A percentile compares a stretch with the other conserved stretches of the same genome.
Evolutionary conservation across 148 eudicot species (phyloP).

Genomic region (Silene uniflora): DNA sequence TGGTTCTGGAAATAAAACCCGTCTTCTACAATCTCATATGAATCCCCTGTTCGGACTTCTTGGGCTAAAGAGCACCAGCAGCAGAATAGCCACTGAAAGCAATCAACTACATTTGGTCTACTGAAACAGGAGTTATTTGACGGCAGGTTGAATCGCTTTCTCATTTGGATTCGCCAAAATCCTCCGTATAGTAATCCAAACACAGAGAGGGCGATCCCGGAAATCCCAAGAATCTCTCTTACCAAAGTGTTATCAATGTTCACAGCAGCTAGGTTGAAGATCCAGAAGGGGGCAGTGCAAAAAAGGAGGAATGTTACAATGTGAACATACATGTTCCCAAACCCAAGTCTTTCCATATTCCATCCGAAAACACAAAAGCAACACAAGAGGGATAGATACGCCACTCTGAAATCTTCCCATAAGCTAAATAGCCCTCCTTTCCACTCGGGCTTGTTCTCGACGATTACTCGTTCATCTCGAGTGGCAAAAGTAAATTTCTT

Average conservation of each 20-base stretch:
- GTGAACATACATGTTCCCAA: constrained; percentile 97
- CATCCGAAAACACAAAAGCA: constrained; percentile 93
- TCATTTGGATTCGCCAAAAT: constrained; percentile 93
- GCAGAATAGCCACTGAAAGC: constrained; percentile 76
- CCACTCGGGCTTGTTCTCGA: constrained; percentile 63
- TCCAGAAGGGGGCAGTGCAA: constrained; percentile 87
- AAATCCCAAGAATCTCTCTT: constrained; percentile 58
- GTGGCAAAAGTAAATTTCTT: constrained; percentile 60
- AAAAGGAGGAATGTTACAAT: constrained; percentile 84
- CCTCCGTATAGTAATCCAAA: constrained; percentile 95
- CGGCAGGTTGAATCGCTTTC: constrained; percentile 72
- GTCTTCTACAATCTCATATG: constrained; percentile 61
- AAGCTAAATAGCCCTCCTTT: constrained; percentile 74
- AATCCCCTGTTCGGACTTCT: constrained; percentile 86
- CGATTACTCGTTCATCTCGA: constrained; percentile 39
- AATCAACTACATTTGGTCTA: constrained; percentile 65
- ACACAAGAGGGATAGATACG: constrained; percentile 79
- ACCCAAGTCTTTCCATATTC: constrained; percentile 96
- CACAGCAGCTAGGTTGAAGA: constrained; percentile 80
- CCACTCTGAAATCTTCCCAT: constrained; percentile 74
- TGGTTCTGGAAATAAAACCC: constrained; percentile 33
- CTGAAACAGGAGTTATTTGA: constrained; percentile 53
- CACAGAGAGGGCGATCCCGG: constrained; percentile 67
- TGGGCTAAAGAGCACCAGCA: constrained; percentile 98
- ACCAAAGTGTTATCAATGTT: constrained; percentile 66